Conservation (phyloP, 2,329 filamentous ascomycete genomes). For the Aspergillus sp. region DNA sequence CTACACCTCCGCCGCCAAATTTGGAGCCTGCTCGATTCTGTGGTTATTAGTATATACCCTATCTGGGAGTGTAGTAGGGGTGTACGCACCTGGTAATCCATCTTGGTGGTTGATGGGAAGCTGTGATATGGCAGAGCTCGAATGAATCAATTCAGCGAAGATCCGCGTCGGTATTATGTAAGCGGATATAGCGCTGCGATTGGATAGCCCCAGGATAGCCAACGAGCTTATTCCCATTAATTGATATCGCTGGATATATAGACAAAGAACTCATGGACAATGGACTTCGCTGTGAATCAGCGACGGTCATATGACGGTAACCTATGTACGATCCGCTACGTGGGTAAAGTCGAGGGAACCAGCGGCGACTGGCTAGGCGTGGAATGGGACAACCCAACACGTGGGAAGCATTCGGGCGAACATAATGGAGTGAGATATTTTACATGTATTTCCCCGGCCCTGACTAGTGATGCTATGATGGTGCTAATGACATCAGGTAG, state of each 20-base stretch:
- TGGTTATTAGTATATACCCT: conserved; percentile 5
- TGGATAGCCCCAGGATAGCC: neutral
- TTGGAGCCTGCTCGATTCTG: conserved; percentile 95
- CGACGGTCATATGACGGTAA: conserved; percentile 72
- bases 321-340: conserved; percentile 77
- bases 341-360: conserved; percentile 69
- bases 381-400: conserved; percentile 84
- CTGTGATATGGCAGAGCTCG: conserved; percentile 2
- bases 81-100: conserved; percentile 46
- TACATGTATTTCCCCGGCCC: conserved; percentile 50
- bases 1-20: conserved; percentile 94
- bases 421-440: conserved; percentile 78
- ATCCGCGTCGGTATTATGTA: conserved; percentile 16
- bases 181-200: conserved; percentile 7
- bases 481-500: conserved; percentile 42
- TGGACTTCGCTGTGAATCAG: conserved; percentile 53
- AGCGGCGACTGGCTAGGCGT: conserved; percentile 81
- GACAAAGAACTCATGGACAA: neutral
- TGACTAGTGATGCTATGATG: neutral
- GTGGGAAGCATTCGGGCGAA: conserved; percentile 86
- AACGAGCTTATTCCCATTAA: neutral
- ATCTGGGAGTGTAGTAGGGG: neutral
- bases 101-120: conserved; percentile 15
- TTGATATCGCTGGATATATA: neutral
- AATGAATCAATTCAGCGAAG: neutral